Percentiles rank a stretch among this genome's conserved stretches.
phyloP scores from a whole-genome alignment of 2,329 filamentous ascomycete species.

The Nannizziopsis barbatae region DNA sequence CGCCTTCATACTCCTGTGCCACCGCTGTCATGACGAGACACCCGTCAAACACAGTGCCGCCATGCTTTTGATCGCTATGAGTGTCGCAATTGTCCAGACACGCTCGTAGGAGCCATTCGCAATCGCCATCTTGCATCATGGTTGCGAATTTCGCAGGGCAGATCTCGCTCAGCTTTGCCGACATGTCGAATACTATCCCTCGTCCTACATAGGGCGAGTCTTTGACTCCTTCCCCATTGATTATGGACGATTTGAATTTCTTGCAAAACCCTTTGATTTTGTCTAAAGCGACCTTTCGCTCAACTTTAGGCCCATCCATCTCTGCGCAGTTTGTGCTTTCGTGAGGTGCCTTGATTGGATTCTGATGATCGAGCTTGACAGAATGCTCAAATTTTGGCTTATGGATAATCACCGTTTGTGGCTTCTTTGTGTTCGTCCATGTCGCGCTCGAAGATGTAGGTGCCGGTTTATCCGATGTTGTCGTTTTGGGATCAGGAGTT shows the following conservation, averaged over 20 bases:
- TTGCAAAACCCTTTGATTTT: slow-evolving; percentile 6
- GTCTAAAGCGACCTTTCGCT: background rate
- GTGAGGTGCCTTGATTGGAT: background rate
- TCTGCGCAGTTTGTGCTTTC: slow-evolving; percentile 6
- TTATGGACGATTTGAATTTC: background rate
- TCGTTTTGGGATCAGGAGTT: background rate
- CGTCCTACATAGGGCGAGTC: background rate
- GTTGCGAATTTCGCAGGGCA: slow-evolving; percentile 2
- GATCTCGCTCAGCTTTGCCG: background rate
- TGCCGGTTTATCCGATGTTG: background rate
- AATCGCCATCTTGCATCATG: background rate
- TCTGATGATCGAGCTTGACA: background rate
- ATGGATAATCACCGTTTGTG: background rate
- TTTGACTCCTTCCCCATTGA: slow-evolving; percentile 1
- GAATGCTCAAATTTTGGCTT: background rate
- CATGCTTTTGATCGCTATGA: background rate
- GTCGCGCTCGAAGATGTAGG: background rate
- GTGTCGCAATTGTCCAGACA: slow-evolving; percentile 7
- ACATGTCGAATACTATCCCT: slow-evolving; percentile 5
- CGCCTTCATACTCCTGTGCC: slow-evolving; percentile 7
- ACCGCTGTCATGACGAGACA: slow-evolving; percentile 4
- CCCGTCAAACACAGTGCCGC: slow-evolving; percentile 1
- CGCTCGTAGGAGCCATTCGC: background rate
- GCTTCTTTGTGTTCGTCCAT: background rate
- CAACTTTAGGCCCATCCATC: background rate